Conservation (phyloP, 2,329 filamentous ascomycete species). For the Didymella segeticola region DNA sequence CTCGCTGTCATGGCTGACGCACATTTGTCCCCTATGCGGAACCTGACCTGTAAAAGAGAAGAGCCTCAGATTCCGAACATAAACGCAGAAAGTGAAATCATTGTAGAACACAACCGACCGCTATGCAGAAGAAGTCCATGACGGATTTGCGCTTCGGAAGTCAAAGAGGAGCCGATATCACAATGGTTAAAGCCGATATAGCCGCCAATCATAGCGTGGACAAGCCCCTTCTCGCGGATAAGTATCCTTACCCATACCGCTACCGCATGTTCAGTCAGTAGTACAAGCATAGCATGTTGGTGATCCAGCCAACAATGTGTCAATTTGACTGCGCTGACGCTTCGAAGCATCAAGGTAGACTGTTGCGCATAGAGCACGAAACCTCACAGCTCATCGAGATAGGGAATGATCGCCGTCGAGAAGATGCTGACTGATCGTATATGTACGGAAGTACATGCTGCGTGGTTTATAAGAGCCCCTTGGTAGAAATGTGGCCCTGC, state of each 20-base stretch:
- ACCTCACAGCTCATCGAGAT: not conserved
- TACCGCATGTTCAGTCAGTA: not conserved
- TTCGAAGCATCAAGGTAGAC: not conserved
- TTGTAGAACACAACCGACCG: not conserved
- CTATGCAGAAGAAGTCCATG: conserved; percentile 18
- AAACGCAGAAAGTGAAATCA: not conserved
- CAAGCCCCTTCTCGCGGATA: not conserved
- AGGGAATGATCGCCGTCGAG: not conserved
- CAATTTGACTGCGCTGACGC: not conserved
- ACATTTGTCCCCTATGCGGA: not conserved
- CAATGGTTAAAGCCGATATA: conserved; percentile 18
- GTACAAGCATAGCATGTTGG: no score
- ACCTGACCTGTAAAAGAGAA: conserved; percentile 1
- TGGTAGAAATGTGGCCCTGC: not conserved
- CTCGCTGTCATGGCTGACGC: conserved; percentile 10
- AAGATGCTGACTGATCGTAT: not conserved
- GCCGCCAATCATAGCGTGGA: conserved; percentile 21
- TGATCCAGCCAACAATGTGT: no score
- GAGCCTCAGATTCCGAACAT: not conserved
- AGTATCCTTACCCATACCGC: not conserved
- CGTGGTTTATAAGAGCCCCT: not conserved
- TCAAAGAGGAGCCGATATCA: conserved; percentile 22
- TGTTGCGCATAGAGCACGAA: not conserved
- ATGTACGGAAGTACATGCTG: not conserved
- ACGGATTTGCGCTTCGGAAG: conserved; percentile 13